Conservation (phyloP, 495 filamentous ascomycete genomes). For the Sabuloglossum arenarium region DNA sequence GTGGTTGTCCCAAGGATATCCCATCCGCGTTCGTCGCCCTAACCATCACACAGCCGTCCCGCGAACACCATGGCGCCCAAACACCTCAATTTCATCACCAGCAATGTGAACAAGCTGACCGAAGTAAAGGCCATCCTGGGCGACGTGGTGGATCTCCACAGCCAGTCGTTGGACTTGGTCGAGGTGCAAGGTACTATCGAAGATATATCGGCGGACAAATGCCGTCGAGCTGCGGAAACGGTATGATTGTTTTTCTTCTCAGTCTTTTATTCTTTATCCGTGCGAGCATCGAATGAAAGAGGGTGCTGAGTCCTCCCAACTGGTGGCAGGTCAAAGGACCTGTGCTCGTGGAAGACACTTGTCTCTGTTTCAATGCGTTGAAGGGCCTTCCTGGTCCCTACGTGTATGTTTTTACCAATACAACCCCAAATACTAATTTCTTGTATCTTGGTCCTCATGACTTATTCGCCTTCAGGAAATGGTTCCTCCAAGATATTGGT, state of each 20-base stretch:
- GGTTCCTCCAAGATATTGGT: constrained; percentile 68
- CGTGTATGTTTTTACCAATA: constrained; percentile 38
- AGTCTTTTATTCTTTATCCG: background rate
- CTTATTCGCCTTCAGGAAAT: constrained; percentile 41
- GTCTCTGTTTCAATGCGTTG: constrained; percentile 76
- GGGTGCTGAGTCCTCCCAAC: background rate
- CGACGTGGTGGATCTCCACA: constrained; percentile 48
- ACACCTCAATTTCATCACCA: constrained; percentile 80
- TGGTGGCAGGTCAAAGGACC: constrained; percentile 48
- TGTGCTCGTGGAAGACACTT: constrained; percentile 90
- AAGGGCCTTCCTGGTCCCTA: constrained; percentile 89
- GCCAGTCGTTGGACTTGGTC: constrained; percentile 51
- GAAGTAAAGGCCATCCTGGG: constrained; percentile 78
- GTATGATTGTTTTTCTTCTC: constrained; percentile 22
- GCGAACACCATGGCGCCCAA: constrained; percentile 1
- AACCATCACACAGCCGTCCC: background rate
- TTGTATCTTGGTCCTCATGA: background rate
- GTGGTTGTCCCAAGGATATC: too few relatives aligned
- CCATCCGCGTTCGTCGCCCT: background rate
- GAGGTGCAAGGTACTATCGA: constrained; percentile 89
- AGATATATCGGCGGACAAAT: constrained; percentile 72
- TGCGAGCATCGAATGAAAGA: background rate
- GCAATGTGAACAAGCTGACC: constrained; percentile 77
- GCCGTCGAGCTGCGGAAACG: constrained; percentile 47
- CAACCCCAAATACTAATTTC: background rate